These are phyloP conservation scores for Solanum lycopersicoides DNA, from an alignment of 257 asterid genomes.

Conservation along the genomic window DNA sequence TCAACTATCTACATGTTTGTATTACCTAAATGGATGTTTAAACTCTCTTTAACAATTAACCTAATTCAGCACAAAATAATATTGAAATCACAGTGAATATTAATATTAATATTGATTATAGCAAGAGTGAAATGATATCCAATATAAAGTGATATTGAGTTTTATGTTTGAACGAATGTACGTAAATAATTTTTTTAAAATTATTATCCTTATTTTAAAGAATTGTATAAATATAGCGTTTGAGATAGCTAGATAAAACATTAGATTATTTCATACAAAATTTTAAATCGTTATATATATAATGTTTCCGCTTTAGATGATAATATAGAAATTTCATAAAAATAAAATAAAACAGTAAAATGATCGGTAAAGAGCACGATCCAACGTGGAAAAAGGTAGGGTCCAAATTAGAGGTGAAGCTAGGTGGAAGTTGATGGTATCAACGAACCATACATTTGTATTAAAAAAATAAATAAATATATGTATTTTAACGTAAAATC, in stretches of 20 bases:
- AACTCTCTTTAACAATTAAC: neutral
- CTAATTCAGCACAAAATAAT: neutral
- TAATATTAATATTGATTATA: neutral
- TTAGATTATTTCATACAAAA: neutral
- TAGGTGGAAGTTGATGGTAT: rapidly evolving
- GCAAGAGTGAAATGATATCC: neutral
- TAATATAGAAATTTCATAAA: no score
- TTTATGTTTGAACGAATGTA: neutral
- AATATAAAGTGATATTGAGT: neutral
- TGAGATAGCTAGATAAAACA: neutral
- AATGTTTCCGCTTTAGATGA: no score
- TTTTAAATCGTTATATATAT: neutral
- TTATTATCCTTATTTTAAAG: neutral
- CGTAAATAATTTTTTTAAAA: neutral
- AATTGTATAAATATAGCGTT: neutral
- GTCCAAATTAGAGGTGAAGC: neutral
- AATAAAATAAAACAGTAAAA: no score
- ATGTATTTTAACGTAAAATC: rapidly evolving
- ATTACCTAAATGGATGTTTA: neutral
- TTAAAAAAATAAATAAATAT: no score
- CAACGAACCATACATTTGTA: no score
- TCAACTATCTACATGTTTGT: neutral
- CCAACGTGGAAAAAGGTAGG: neutral
- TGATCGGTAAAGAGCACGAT: neutral
- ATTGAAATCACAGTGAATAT: neutral